Evolutionary conservation across 192 early-diverging fungal species (phyloP).

Genomic region (Coemansia asiatica): DNA sequence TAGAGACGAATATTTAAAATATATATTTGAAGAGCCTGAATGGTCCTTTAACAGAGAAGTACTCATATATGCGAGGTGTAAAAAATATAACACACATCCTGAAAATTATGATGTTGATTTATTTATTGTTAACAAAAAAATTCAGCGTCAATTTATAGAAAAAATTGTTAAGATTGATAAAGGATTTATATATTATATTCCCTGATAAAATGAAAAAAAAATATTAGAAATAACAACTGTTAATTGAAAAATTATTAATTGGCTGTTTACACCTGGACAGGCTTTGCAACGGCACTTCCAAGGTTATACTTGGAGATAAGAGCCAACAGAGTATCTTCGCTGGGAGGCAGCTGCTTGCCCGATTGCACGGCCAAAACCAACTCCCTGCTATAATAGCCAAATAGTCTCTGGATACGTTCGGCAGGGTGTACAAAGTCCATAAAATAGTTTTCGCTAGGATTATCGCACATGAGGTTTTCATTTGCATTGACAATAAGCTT

Average conservation of each 20-base stretch:
- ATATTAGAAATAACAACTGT: background rate
- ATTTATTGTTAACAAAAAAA: no score
- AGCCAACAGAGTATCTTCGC: conserved; percentile 21
- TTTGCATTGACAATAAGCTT: conserved; percentile 31
- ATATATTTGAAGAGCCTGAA: no score
- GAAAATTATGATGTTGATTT: no score
- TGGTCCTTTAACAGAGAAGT: no score
- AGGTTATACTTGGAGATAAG: conserved; percentile 35
- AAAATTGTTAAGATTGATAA: conserved; percentile 1
- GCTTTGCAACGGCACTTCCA: conserved; percentile 31
- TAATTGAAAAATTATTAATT: background rate
- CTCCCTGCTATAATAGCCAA: conserved; percentile 40
- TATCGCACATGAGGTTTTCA: conserved; percentile 37
- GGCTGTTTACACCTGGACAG: conserved; percentile 3
- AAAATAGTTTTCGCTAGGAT: conserved; percentile 45
- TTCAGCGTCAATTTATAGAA: no score
- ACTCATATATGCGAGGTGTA: no score
- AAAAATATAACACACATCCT: no score
- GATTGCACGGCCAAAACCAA: conserved; percentile 12
- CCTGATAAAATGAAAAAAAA: background rate
- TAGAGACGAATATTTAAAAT: no score
- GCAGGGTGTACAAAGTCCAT: conserved; percentile 49
- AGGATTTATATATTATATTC: no score
- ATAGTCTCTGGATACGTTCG: conserved; percentile 43
- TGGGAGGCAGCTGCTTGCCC: conserved; percentile 18